Evolutionary conservation across 148 eudicot species (phyloP).

Genomic region (Cornus kousa): DNA sequence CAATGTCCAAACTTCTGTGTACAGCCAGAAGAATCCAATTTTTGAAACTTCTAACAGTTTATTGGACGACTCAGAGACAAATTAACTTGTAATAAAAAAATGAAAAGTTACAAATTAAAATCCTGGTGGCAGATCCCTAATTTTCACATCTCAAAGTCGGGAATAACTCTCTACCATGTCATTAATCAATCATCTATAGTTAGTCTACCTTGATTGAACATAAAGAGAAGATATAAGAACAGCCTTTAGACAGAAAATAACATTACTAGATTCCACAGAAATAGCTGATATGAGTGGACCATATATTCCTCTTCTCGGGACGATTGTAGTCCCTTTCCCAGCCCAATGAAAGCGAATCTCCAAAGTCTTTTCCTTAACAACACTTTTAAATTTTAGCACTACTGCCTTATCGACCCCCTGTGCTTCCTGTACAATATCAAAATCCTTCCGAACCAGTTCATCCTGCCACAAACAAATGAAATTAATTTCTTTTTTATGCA

Average conservation of each 20-base stretch:
- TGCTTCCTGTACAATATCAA: constrained; percentile 49
- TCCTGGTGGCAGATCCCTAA: no score
- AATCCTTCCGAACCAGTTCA: constrained; percentile 36
- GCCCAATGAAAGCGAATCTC: no score
- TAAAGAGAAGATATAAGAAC: neutral
- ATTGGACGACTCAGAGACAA: no score
- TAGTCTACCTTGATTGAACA: neutral
- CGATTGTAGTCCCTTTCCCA: constrained; percentile 46
- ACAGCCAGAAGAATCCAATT: no score
- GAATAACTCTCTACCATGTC: neutral
- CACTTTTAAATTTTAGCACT: constrained; percentile 14
- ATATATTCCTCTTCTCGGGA: constrained; percentile 56
- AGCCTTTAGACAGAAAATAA: neutral
- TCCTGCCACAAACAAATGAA: constrained; percentile 37
- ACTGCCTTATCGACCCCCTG: constrained; percentile 36
- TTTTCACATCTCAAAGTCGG: neutral
- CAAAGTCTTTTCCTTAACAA: constrained; percentile 27
- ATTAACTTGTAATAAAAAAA: no score
- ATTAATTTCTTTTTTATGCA: neutral
- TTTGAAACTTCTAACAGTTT: no score
- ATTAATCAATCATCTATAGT: neutral
- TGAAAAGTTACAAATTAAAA: no score
- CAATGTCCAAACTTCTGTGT: no score
- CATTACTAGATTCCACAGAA: constrained; percentile 53
- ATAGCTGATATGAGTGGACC: constrained; percentile 71